These are phyloP conservation scores for Cyclostephanos tholiformis DNA, from an alignment of 108 stramenopile genomes.

Conservation along the genomic window DNA sequence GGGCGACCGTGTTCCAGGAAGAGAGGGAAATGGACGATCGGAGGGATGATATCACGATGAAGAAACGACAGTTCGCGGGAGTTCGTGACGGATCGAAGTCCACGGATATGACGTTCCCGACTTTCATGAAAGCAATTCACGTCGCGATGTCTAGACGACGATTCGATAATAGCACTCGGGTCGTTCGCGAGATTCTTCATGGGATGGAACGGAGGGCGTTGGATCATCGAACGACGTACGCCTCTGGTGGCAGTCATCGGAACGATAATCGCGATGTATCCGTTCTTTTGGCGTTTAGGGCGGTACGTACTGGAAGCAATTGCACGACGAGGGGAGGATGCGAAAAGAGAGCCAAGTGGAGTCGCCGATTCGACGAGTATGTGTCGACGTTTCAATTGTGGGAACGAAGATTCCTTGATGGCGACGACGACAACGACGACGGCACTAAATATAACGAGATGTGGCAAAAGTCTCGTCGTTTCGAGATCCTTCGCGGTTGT, in stretches of 20 bases:
- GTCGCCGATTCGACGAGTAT: conserved; percentile 74
- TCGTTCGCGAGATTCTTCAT: neutral
- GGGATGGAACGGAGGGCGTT: conserved; percentile 15
- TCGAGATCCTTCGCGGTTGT: conserved; percentile 79
- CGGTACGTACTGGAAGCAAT: conserved; percentile 35
- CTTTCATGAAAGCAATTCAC: conserved; percentile 34
- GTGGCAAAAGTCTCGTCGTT: conserved; percentile 28
- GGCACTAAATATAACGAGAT: neutral
- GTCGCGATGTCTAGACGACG: neutral
- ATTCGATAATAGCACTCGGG: neutral
- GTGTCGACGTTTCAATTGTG: conserved; percentile 67
- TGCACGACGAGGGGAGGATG: conserved; percentile 10
- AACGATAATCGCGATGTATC: conserved; percentile 16
- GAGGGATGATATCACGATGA: neutral
- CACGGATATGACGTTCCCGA: conserved; percentile 31
- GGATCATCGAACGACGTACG: neutral
- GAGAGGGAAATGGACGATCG: neutral
- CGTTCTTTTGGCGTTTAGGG: conserved; percentile 28
- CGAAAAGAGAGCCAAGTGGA: conserved; percentile 48
- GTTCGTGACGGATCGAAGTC: neutral
- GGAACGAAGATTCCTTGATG: conserved; percentile 56
- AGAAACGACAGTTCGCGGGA: neutral
- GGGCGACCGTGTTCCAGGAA: conserved; percentile 12
- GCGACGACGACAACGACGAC: neutral
- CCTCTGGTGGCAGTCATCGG: neutral